Conservation (phyloP, 768 basidiomycete genomes). For the Lentinula sp. region DNA sequence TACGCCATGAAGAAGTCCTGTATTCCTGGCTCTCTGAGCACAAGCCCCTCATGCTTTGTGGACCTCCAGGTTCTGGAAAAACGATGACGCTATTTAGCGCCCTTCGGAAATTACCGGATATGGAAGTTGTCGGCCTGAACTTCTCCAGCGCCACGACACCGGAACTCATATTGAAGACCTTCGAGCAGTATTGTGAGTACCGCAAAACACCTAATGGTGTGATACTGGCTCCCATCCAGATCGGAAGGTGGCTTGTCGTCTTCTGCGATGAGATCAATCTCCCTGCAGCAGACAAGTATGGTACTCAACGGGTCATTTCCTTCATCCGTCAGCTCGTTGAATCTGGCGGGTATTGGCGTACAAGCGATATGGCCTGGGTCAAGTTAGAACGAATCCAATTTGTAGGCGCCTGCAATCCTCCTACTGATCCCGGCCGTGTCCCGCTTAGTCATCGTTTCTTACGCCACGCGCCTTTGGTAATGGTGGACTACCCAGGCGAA, state of each 20-base stretch:
- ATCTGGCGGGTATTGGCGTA: conserved; percentile 90
- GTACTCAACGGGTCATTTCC: conserved; percentile 97
- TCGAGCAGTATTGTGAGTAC: conserved; percentile 99
- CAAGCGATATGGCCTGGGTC: conserved; percentile 95
- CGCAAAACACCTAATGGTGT: conserved; percentile 98
- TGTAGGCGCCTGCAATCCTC: conserved; percentile 98
- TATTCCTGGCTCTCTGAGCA: conserved; percentile 99
- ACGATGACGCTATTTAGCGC: conserved; percentile 99
- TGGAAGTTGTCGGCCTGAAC: conserved; percentile 98
- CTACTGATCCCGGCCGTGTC: conserved; percentile 98
- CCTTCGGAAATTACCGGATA: conserved; percentile 92
- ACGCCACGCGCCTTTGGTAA: conserved; percentile 92
- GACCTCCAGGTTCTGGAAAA: conserved; percentile 99
- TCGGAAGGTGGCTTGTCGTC: conserved; percentile 98
- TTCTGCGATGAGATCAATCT: conserved; percentile 99
- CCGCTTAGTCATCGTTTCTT: conserved; percentile 96
- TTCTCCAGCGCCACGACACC: conserved; percentile 99
- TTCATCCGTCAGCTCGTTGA: conserved; percentile 97
- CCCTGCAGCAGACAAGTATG: conserved; percentile 95
- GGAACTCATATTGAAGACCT: conserved; percentile 96
- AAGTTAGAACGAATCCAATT: conserved; percentile 98
- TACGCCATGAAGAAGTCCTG: conserved; percentile 96
- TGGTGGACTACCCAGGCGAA: conserved; percentile 99
- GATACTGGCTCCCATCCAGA: conserved; percentile 87
- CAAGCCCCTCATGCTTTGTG: conserved; percentile 96